phyloP scores from a whole-genome alignment of 371 early-diverging fungal genomes.

The Mucor indicus region DNA sequence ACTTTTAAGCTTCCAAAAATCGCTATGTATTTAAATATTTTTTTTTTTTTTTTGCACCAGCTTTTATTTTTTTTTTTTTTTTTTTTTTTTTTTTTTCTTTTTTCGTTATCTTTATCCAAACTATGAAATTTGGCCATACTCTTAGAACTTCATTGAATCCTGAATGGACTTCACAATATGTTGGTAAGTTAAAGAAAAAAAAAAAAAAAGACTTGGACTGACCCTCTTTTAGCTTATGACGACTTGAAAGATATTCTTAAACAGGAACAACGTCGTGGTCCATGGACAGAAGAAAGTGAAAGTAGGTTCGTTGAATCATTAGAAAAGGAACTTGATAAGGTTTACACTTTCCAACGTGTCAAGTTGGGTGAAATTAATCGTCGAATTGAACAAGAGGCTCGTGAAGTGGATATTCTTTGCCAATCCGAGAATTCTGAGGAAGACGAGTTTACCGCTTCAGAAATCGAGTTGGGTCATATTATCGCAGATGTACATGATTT shows the following conservation, averaged over 20 bases:
- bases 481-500: slow-evolving; percentile 92
- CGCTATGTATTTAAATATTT: too few relatives aligned
- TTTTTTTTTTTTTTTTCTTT: slow-evolving; percentile 5
- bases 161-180: slow-evolving; percentile 72
- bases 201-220: not conserved
- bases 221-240: slow-evolving; percentile 58
- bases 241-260: slow-evolving; percentile 81
- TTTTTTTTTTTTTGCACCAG: too few relatives aligned
- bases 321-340: slow-evolving; percentile 93
- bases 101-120: not conserved
- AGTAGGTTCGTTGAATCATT: slow-evolving; percentile 83
- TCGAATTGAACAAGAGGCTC: slow-evolving; percentile 74
- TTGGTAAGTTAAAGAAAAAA: slow-evolving; percentile 24
- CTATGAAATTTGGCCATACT: slow-evolving; percentile 92
- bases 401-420: slow-evolving; percentile 54
- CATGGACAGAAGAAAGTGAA: slow-evolving; percentile 76
- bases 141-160: slow-evolving; percentile 70
- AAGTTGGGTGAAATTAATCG: slow-evolving; percentile 88
- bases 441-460: slow-evolving; percentile 67
- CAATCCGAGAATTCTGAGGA: slow-evolving; percentile 61
- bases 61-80: slow-evolving; percentile 5
- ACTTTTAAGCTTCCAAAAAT: too few relatives aligned
- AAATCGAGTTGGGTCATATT: slow-evolving; percentile 79
- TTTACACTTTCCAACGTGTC: slow-evolving; percentile 83
- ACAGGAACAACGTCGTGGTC: slow-evolving; percentile 34